Conservation (phyloP, 805 yeast genomes). For the Candida palmyrensis region DNA sequence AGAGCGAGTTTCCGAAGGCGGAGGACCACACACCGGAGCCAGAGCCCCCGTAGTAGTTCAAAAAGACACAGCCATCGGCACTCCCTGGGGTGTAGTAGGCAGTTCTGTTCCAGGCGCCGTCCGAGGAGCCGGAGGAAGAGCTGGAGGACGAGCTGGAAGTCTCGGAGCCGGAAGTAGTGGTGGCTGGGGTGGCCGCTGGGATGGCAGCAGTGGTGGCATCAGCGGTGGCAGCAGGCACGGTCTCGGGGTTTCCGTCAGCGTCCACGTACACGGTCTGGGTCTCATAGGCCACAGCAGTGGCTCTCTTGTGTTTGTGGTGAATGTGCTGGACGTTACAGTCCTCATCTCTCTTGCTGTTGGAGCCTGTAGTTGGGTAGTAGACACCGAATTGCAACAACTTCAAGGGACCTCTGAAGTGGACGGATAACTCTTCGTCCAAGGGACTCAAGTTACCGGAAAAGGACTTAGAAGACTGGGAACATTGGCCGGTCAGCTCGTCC, state of each 20-base stretch:
- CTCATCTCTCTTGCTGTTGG: slow-evolving; percentile 40
- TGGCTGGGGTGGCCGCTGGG: slow-evolving; percentile 12
- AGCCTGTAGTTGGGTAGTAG: slow-evolving; percentile 60
- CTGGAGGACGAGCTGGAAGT: slow-evolving; percentile 19
- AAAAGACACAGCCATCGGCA: slow-evolving; percentile 67
- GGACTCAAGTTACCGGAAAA: slow-evolving; percentile 77
- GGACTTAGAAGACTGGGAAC: slow-evolving; percentile 51
- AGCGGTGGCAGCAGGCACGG: slow-evolving; percentile 11
- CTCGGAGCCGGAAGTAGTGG: slow-evolving; percentile 21
- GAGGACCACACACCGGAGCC: slow-evolving; percentile 88
- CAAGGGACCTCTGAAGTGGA: slow-evolving; percentile 89
- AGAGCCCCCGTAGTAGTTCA: slow-evolving; percentile 85
- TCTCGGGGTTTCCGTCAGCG: slow-evolving; percentile 42
- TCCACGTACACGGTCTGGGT: slow-evolving; percentile 77
- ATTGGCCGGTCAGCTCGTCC: slow-evolving; percentile 65
- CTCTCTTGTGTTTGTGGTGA: slow-evolving; percentile 54
- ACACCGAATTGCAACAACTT: slow-evolving; percentile 82
- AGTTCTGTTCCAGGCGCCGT: slow-evolving; percentile 67
- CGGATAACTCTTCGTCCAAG: slow-evolving; percentile 78
- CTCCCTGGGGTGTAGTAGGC: slow-evolving; percentile 75
- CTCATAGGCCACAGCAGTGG: slow-evolving; percentile 62
- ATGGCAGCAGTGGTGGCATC: slow-evolving; percentile 23
- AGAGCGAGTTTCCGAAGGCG: slow-evolving; percentile 87
- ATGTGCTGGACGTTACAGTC: slow-evolving; percentile 43
- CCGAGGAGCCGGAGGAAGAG: slow-evolving; percentile 28